A percentile compares a stretch with the other conserved stretches of the same genome.
Conservation (phyloP, 2,329 filamentous ascomycete genomes). For the Rutstroemia sp. region DNA sequence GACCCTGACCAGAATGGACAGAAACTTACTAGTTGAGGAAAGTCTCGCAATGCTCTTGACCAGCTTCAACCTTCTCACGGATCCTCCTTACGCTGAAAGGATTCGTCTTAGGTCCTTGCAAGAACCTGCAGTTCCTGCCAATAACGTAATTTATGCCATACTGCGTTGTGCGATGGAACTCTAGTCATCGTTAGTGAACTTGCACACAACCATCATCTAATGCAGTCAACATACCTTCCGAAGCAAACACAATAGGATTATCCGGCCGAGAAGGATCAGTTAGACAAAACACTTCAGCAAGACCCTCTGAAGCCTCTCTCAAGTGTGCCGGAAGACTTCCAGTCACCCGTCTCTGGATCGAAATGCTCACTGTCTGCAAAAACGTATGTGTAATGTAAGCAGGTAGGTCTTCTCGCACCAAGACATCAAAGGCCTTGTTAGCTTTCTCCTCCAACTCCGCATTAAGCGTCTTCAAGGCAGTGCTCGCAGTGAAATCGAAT, state of each 20-base stretch:
- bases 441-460: conserved; percentile 54
- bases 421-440: conserved; percentile 53
- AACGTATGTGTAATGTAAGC: conserved; percentile 65
- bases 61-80: conserved; percentile 50
- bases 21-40: conserved; percentile 61
- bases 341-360: conserved; percentile 60
- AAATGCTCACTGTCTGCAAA: conserved; percentile 61
- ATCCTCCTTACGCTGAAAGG: conserved; percentile 54
- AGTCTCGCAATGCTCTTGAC: conserved; percentile 66
- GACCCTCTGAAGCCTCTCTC: conserved; percentile 62
- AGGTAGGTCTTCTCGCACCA: conserved; percentile 62
- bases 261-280: conserved; percentile 66
- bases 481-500: conserved; percentile 46
- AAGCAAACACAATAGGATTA: conserved; percentile 72
- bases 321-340: conserved; percentile 58
- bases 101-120: conserved; percentile 68
- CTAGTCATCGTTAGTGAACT: conserved; percentile 33
- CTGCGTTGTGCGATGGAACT: conserved; percentile 67
- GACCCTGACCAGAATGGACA: not conserved
- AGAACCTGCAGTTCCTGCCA: conserved; percentile 70
- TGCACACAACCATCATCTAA: not conserved
- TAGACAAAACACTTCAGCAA: conserved; percentile 71
- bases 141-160: conserved; percentile 68
- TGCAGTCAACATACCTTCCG: conserved; percentile 47
- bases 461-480: conserved; percentile 48